Evolutionary conservation across 441 rosid genomes (phyloP), one percentile per base, ranked within the genome.

Genomic region (Monsonia emarginata): DNA sequence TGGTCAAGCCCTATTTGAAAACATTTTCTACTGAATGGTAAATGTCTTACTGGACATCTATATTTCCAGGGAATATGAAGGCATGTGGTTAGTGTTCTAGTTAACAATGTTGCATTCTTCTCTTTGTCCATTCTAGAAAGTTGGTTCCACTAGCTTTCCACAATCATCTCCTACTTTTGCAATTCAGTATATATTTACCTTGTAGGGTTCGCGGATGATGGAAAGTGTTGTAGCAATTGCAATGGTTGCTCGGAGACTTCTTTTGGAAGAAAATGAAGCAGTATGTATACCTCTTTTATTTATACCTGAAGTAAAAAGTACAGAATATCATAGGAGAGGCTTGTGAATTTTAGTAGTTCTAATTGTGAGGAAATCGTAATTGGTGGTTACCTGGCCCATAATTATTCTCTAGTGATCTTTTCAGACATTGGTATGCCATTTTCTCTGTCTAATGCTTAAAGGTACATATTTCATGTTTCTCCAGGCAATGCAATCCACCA

Each of bases 191-290:
- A 69, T 31, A 34, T 46, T 8, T 69, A 40, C 46, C 48, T 75
- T 84, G 79, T 72, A 95, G 99, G 90, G 81, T 21, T 78, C 88
- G 25, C 79, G 74, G 69, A 74, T 84, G 67, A 83, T 91, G 95
- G 95, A 87, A 75, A 85, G 85, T 79, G 80, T 84, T 46, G 84
- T 95, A 64, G 76, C 88, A 71, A 83, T 88, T 77, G 94, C 97
- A 74, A 88, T 95, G 95, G 75, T 88, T 63, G 80, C 85, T 72
- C 84, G 89, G 81, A 83, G 97, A 82, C 97, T 95, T 79, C 87
- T 91, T 67, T 67, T 82, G 74, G 98, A 91, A 83, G 98, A 91
- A 76, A 83, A 96, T 82, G 99, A 91, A 76, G 68, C 73, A 73
- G 97, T 89, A 83, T 62, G 87, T 69, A 28, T 13, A 69, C 42